Percentiles rank a stretch among this genome's conserved stretches.
Evolutionary conservation across 164 flowering plant species (phyloP).

Genomic region (Santalum album): DNA sequence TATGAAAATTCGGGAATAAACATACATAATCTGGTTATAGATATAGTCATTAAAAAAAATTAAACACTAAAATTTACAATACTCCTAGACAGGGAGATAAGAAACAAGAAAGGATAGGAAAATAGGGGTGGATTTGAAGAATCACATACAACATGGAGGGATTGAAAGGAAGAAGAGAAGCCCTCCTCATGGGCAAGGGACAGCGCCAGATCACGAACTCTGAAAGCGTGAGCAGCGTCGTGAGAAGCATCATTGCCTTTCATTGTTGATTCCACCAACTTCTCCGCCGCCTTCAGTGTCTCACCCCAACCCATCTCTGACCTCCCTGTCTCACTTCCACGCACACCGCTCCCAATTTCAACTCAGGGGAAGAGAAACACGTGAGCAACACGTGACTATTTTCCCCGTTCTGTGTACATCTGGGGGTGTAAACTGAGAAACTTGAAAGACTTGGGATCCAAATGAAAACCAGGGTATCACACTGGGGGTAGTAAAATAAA

Average conservation of each 20-base stretch:
- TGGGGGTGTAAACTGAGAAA: no score
- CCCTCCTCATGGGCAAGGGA: constrained; percentile 74
- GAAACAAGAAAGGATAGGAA: no score
- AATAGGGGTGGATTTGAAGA: not conserved
- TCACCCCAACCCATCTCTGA: constrained; percentile 19
- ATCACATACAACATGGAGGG: constrained; percentile 45
- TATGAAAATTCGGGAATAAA: no score
- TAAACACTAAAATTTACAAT: no score
- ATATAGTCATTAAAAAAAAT: no score
- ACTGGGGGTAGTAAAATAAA: no score
- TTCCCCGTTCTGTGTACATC: no score
- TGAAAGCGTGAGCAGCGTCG: constrained; percentile 70
- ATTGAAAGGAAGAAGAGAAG: constrained; percentile 45
- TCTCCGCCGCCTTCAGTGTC: constrained; percentile 59
- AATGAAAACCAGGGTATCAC: not conserved
- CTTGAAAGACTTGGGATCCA: not conserved
- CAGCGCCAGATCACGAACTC: constrained; percentile 83
- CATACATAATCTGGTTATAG: no score
- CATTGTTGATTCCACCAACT: constrained; percentile 52
- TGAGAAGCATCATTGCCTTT: constrained; percentile 82
- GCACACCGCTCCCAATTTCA: not conserved
- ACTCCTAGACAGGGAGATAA: no score
- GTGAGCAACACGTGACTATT: no score
- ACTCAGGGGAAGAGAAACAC: no score
- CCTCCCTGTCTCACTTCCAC: constrained; percentile 6